Evolutionary conservation across 2,329 filamentous ascomycete genomes (phyloP).

Genomic region (Cercospora janseana): DNA sequence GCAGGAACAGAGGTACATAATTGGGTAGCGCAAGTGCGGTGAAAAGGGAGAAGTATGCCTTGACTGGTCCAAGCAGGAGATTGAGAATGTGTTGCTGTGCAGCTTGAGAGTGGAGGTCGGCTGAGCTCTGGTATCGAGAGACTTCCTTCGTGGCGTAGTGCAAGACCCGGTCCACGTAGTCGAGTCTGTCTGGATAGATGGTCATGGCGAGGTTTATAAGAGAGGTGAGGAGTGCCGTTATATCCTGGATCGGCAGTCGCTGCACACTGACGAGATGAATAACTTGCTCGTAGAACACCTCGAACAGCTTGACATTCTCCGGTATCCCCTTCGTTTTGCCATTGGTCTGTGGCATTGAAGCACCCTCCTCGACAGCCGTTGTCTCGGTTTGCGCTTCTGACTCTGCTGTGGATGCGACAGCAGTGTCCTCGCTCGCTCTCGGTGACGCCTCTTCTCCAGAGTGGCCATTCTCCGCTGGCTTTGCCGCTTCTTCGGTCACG

Average conservation of each 20-base stretch:
- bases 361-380: conserved; percentile 30
- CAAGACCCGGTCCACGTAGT: conserved; percentile 93
- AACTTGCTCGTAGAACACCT: conserved; percentile 96
- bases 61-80: conserved; percentile 84
- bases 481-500: conserved; percentile 33
- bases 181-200: conserved; percentile 87
- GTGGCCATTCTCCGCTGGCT: conserved; percentile 34
- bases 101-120: conserved; percentile 85
- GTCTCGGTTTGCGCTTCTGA: conserved; percentile 21
- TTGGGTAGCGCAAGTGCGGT: conserved; percentile 91
- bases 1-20: conserved; percentile 84
- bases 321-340: conserved; percentile 60
- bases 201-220: conserved; percentile 90
- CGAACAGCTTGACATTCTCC: conserved; percentile 82
- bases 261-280: conserved; percentile 90
- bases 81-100: conserved; percentile 87
- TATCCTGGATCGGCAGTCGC: conserved; percentile 88
- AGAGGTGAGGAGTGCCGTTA: conserved; percentile 89
- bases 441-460: conserved; percentile 19
- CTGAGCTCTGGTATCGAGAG: conserved; percentile 83
- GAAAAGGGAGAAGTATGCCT: conserved; percentile 88
- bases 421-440: conserved; percentile 25
- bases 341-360: conserved; percentile 37
- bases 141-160: conserved; percentile 86
- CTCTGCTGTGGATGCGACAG: conserved; percentile 33